phyloP scores from a whole-genome alignment of 352 stramenopile species.

The Pythium sukuiense region DNA sequence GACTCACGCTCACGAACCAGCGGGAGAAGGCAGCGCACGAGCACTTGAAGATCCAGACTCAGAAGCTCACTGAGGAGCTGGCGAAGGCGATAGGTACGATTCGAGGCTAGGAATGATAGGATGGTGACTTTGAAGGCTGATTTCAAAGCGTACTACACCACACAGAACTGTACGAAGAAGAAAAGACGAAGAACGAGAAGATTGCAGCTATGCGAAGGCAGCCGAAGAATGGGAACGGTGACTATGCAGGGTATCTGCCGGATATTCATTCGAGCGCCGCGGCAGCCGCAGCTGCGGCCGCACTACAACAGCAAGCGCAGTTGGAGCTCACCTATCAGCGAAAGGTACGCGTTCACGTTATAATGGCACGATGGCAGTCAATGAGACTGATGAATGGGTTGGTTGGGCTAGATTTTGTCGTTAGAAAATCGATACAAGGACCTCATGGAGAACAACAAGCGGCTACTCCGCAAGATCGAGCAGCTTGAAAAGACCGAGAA shows the following conservation, averaged over 20 bases:
- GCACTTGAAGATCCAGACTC: constrained; percentile 40
- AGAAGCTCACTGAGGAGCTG: constrained; percentile 34
- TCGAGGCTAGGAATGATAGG: no score
- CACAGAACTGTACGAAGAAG: constrained; percentile 42
- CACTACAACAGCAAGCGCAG: constrained; percentile 67
- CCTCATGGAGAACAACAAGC: constrained; percentile 69
- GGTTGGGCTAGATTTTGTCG: constrained; percentile 41
- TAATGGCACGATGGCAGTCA: no score
- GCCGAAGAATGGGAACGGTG: constrained; percentile 16
- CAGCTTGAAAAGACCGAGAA: constrained; percentile 53
- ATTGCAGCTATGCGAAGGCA: constrained; percentile 31
- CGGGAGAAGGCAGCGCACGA: constrained; percentile 49
- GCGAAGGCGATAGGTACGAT: constrained; percentile 38
- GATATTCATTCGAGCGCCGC: constrained; percentile 37
- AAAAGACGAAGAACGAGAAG: constrained; percentile 57
- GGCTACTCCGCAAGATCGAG: constrained; percentile 63
- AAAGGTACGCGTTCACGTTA: constrained; percentile 32
- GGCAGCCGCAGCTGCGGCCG: constrained; percentile 25
- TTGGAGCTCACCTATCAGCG: constrained; percentile 67
- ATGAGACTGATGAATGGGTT: not conserved
- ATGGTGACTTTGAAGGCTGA: no score
- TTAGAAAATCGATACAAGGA: constrained; percentile 64
- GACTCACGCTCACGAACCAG: constrained; percentile 44
- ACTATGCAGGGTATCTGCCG: constrained; percentile 37
- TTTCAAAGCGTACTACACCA: not conserved